phyloP scores from a whole-genome alignment of 148 eudicot genomes.

The Chenopodium album region DNA sequence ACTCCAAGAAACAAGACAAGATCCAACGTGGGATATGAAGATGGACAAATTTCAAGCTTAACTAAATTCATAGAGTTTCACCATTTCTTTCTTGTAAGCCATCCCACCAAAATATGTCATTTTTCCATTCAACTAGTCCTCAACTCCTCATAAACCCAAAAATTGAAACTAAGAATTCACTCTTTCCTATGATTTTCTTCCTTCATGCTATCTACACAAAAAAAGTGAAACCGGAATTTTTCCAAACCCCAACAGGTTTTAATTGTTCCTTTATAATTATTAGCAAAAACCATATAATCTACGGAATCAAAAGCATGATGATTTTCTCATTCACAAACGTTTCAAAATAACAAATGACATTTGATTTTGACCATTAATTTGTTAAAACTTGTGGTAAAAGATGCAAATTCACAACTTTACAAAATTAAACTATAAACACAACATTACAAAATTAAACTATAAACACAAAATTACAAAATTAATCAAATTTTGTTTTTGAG shows the following conservation, averaged over 20 bases:
- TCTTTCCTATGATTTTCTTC: neutral
- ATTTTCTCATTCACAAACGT: neutral
- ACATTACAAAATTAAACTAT: neutral
- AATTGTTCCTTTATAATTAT: neutral
- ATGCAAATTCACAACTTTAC: neutral
- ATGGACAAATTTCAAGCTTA: neutral
- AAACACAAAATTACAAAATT: neutral
- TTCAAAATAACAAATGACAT: neutral
- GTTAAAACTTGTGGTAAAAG: neutral
- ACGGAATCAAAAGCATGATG: neutral
- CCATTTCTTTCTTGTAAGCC: neutral
- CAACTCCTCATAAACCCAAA: neutral
- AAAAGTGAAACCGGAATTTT: neutral
- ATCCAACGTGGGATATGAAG: neutral
- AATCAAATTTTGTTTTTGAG: too few relatives aligned
- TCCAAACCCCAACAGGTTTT: neutral
- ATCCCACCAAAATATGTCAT: neutral
- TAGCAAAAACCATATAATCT: neutral
- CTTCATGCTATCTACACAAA: neutral
- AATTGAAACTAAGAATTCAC: neutral
- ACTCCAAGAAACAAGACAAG: neutral
- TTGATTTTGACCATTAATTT: neutral
- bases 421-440: neutral
- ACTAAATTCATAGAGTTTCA: neutral
- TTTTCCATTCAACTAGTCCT: neutral